Conservation (phyloP, 495 filamentous ascomycete genomes). For the Neurospora sp. region DNA sequence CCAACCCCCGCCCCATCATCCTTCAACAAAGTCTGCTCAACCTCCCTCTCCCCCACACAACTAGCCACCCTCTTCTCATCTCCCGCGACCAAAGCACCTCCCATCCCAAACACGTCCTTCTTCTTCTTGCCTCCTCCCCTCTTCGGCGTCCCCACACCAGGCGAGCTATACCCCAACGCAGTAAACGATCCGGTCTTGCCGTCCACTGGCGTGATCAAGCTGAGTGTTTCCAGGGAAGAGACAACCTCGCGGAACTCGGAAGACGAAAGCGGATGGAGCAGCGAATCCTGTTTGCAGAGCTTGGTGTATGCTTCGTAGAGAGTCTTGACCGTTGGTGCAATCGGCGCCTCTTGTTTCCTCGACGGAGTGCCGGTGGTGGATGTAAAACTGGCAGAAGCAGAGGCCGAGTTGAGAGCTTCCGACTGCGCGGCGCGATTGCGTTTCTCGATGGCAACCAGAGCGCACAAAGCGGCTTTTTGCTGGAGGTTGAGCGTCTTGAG, state of each 20-base stretch:
- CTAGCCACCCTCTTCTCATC: slow-evolving; percentile 67
- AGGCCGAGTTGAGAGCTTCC: slow-evolving; percentile 30
- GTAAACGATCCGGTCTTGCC: slow-evolving; percentile 55
- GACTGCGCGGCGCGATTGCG: slow-evolving; percentile 34
- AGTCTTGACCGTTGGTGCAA: slow-evolving; percentile 64
- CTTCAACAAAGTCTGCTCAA: slow-evolving; percentile 49
- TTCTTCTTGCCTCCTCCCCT: slow-evolving; percentile 14
- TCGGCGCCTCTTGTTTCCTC: slow-evolving; percentile 46
- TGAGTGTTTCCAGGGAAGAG: slow-evolving; percentile 76
- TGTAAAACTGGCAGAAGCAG: slow-evolving; percentile 39
- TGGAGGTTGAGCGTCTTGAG: slow-evolving; percentile 85
- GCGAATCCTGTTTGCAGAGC: slow-evolving; percentile 71
- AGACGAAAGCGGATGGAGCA: slow-evolving; percentile 74
- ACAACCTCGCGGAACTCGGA: slow-evolving; percentile 93
- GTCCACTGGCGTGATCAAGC: slow-evolving; percentile 68
- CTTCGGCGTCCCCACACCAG: slow-evolving; percentile 37
- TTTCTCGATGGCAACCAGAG: slow-evolving; percentile 72
- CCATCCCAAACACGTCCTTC: slow-evolving; percentile 26
- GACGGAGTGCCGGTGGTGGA: slow-evolving; percentile 6
- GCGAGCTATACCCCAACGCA: slow-evolving; percentile 43
- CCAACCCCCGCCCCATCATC: slow-evolving; percentile 51
- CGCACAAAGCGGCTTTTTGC: slow-evolving; percentile 90
- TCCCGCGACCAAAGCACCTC: slow-evolving; percentile 20
- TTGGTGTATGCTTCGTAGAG: slow-evolving; percentile 70
- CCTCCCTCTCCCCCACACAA: slow-evolving; percentile 68